Evolutionary conservation across 106 monocot genomes (phyloP).

Genomic region (Phalaenopsis aphrodite): DNA sequence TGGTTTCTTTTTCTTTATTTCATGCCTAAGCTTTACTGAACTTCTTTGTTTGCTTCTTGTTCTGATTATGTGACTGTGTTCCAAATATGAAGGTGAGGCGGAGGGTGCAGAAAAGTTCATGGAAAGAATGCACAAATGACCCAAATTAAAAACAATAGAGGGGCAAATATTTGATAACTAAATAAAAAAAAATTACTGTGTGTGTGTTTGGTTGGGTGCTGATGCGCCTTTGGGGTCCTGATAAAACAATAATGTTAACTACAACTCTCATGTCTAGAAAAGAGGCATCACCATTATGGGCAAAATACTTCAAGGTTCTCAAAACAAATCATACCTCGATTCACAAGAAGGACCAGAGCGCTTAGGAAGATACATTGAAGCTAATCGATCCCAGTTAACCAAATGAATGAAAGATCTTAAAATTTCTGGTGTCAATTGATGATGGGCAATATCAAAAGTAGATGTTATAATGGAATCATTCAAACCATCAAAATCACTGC

Average conservation of each 20-base stretch:
- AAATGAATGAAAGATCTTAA: slow-evolving; percentile 65
- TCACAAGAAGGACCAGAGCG: slow-evolving; percentile 87
- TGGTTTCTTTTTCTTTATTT: background rate
- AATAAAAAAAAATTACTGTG: background rate
- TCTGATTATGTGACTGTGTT: background rate
- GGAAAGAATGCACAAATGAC: background rate
- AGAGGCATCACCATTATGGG: background rate
- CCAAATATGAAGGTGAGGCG: background rate
- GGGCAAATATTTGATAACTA: background rate
- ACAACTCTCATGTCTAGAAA: slow-evolving; percentile 6
- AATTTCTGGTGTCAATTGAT: slow-evolving; percentile 62
- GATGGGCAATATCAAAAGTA: slow-evolving; percentile 23
- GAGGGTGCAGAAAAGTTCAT: background rate
- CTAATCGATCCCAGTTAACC: slow-evolving; percentile 80
- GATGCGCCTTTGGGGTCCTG: background rate
- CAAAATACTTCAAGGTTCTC: background rate
- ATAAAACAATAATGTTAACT: background rate
- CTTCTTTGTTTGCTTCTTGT: background rate
- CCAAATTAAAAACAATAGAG: background rate
- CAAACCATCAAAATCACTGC: slow-evolving; percentile 46
- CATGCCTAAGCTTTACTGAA: background rate
- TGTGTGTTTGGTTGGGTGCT: background rate
- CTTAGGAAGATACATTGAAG: slow-evolving; percentile 74
- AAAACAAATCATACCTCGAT: slow-evolving; percentile 50
- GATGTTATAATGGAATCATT: slow-evolving; percentile 30